Conservation (phyloP, 768 basidiomycete species). For the Tephrocybe sp. region DNA sequence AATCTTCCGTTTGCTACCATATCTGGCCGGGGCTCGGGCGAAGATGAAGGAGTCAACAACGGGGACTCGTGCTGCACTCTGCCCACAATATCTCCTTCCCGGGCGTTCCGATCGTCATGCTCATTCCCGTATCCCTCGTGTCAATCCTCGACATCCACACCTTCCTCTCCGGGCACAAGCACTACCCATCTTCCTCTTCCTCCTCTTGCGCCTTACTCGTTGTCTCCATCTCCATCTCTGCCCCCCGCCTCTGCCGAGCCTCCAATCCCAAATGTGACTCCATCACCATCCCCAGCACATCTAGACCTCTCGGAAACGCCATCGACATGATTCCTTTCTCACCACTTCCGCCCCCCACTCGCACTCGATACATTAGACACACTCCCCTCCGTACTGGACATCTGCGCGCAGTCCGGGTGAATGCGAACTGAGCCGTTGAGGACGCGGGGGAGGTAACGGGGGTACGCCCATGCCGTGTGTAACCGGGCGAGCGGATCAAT, state of each 20-base stretch:
- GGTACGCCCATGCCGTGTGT: conserved; percentile 38
- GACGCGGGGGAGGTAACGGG: conserved; percentile 26
- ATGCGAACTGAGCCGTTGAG: conserved; percentile 5
- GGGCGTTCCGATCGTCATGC: too few relatives aligned
- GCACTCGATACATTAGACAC: not conserved
- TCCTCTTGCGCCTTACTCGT: not conserved
- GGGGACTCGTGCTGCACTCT: conserved; percentile 9
- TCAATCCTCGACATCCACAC: too few relatives aligned
- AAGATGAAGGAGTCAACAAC: conserved; percentile 13
- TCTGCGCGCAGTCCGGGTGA: conserved; percentile 16
- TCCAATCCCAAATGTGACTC: too few relatives aligned
- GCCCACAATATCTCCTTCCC: not conserved
- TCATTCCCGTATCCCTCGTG: too few relatives aligned
- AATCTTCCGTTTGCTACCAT: too few relatives aligned
- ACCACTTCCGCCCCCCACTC: not conserved
- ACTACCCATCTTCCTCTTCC: conserved; percentile 10
- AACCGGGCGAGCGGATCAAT: conserved; percentile 29
- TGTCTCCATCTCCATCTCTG: conserved; percentile 3
- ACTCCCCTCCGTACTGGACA: not conserved
- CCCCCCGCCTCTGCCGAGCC: too few relatives aligned
- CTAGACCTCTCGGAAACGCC: conserved; percentile 3
- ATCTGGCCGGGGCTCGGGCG: conserved; percentile 24
- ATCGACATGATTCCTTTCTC: not conserved
- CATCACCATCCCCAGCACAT: not conserved
- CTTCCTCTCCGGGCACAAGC: conserved; percentile 4